Conservation (phyloP, 306 rosid species). For the Delonix regia region DNA sequence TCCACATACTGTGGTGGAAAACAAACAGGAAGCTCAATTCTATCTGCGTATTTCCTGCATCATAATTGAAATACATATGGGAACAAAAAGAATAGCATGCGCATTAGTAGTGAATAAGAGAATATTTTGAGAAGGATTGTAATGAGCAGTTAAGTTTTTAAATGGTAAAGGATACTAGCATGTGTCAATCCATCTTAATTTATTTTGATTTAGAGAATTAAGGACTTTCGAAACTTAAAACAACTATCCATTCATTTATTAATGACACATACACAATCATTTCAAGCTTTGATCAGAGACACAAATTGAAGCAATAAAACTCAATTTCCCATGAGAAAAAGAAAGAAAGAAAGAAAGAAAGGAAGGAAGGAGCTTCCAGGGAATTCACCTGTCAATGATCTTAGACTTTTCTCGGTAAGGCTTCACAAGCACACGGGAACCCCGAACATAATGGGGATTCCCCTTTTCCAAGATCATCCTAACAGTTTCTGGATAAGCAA, state of each 20-base stretch:
- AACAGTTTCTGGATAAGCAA: conserved; percentile 66
- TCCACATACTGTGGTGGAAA: conserved; percentile 46
- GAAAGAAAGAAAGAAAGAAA: neutral
- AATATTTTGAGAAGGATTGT: neutral
- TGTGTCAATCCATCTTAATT: neutral
- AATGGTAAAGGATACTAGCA: neutral
- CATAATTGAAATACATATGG: neutral
- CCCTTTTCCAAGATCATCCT: conserved; percentile 65
- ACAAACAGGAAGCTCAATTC: conserved; percentile 48
- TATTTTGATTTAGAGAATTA: neutral
- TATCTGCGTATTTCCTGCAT: conserved; percentile 64
- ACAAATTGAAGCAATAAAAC: neutral
- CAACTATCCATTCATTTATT: neutral
- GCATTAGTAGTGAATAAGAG: neutral
- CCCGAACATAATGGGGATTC: conserved; percentile 74
- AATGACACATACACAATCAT: neutral
- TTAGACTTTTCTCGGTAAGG: conserved; percentile 87
- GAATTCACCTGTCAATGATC: conserved; percentile 56
- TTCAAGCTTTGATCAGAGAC: neutral
- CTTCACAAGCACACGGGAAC: conserved; percentile 83
- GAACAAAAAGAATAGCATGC: neutral
- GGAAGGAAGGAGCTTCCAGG: neutral
- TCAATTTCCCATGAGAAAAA: neutral
- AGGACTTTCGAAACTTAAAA: neutral
- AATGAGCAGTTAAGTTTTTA: neutral